Evolutionary conservation across 169 alveolate genomes (phyloP), one percentile per base, ranked within the genome.

Genomic region (Plasmodium billcollinsi): DNA sequence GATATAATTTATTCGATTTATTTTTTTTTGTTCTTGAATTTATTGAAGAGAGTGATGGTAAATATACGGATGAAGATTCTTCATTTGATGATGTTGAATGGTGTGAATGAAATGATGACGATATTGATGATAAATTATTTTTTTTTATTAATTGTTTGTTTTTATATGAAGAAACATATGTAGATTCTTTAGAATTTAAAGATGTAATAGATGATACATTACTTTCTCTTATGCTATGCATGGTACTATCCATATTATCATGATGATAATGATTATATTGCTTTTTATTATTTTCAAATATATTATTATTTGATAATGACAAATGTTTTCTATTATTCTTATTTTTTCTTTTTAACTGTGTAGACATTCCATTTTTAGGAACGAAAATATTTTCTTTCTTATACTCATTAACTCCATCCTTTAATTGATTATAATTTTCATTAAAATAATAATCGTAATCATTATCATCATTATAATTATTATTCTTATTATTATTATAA

Each of bases 1-100:
- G 56, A 71, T 80, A 21, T 8, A 67, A 69, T 18, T 80, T 80
- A 39, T 52, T 67, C 2, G n/a, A 15, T 47, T 80, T 80, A 59
- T 12, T 43, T 14, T 61, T 63, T 20, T 61, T 15, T 0, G 12
- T 61, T 20, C 45, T 67, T 20, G 90, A 54, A 29, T 76, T 29
- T 45, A 69, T 52, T 14, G 69, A 76, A 62, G 62, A 75, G 1
- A 62, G 18, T 1, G 88, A 62, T n/a, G 89, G 47, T 15, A 54
- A 45, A 72, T 24, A 67, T 2, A 80, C 29, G 5, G 88, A 29
- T 9, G 29, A 39, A 3, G 90, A 70, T 9, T 65, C 20, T 2
- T 43, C 21, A 50, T 67, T 33, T 7, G 73, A 65, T 7, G 73
- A 65, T 6, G 33, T 3, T 29, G 73, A 24, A 65, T 12, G 29